Base-by-base conservation (phyloP, 208 protist species). In the Leishmania braziliensis region DNA sequence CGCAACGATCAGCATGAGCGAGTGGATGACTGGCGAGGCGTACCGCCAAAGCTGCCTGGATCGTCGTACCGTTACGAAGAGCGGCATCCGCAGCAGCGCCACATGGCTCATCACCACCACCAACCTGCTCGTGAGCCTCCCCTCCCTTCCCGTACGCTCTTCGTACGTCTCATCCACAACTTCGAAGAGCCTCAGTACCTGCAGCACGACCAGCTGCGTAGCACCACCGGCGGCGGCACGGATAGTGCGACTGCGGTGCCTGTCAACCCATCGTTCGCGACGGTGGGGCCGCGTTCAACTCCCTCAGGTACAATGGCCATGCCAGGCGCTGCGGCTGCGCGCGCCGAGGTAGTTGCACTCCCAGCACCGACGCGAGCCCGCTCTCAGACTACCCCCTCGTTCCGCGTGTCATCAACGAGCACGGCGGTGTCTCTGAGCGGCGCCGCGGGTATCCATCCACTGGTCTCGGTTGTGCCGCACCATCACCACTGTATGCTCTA, bases 91-190 rank as follows among this genome's bases (percentile, higher is more conserved):
- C 62, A 36, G 46, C 60, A 10, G 43, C 77, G 23, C 48, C 62
- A 50, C 63, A 16, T 23, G 18, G 65, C 39, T 43, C n/a, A 33
- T 29, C 63, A 10, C 23, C 65, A 73, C 20, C 62, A 48, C 63
- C 50, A 56, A 9, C 26, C 5, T 3, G 20, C 74, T 5, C 20
- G 23, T 1, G 81, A 84, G 46, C 81, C 76, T 16, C 60, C 76
- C 9, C 77, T 85, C 54, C 76, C 77, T 12, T 73, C 70, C 63
- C 77, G 81, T 63, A 88, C 81, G 5, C 78, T 88, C 65, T 88
- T 88, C 53, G 74, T 88, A 12, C 77, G 75, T 53, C 77, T 88
- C 23, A 75, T 63, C 36, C 80, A 78, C 76, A 88, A 88, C 76
- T 88, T 85, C 29, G 63, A 72, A 43, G 20, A 36, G 10, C 71